Conservation (phyloP, 2,329 filamentous ascomycete genomes). For the Colletotrichum tropicale region DNA sequence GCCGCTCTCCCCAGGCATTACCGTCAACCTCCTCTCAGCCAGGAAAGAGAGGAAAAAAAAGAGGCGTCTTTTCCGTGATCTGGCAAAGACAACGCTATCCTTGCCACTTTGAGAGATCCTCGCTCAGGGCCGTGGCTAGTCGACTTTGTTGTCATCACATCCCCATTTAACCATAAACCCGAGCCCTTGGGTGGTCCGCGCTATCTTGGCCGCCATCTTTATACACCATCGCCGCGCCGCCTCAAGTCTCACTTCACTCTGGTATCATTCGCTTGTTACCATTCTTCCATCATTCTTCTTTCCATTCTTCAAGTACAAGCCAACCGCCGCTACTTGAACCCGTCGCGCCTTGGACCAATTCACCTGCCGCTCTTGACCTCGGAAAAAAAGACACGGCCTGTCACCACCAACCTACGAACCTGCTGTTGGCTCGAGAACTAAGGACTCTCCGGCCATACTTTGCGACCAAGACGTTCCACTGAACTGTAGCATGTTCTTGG, state of each 20-base stretch:
- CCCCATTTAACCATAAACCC: conserved; percentile 25
- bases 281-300: conserved; percentile 19
- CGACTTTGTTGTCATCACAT: conserved; percentile 23
- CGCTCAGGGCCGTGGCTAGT: conserved; percentile 24
- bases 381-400: conserved; percentile 7
- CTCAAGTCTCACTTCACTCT: conserved; percentile 22
- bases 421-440: conserved; percentile 34
- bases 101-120: conserved; percentile 24
- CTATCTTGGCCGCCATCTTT: conserved; percentile 24
- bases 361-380: not conserved
- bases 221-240: conserved; percentile 25
- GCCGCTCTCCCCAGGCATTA: conserved; percentile 22
- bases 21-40: conserved; percentile 12
- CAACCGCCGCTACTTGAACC: conserved; percentile 13
- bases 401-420: conserved; percentile 15
- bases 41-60: conserved; percentile 11
- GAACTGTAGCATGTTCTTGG: conserved; percentile 37
- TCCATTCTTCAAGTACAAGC: conserved; percentile 21
- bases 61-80: conserved; percentile 20
- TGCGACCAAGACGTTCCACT: conserved; percentile 22
- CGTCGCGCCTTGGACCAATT: conserved; percentile 7
- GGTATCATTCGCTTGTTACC: conserved; percentile 5
- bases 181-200: conserved; percentile 22
- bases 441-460: conserved; percentile 28
- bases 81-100: conserved; percentile 23